Evolutionary conservation across 257 asterid genomes (phyloP).

Genomic region (Leonotis leonurus): DNA sequence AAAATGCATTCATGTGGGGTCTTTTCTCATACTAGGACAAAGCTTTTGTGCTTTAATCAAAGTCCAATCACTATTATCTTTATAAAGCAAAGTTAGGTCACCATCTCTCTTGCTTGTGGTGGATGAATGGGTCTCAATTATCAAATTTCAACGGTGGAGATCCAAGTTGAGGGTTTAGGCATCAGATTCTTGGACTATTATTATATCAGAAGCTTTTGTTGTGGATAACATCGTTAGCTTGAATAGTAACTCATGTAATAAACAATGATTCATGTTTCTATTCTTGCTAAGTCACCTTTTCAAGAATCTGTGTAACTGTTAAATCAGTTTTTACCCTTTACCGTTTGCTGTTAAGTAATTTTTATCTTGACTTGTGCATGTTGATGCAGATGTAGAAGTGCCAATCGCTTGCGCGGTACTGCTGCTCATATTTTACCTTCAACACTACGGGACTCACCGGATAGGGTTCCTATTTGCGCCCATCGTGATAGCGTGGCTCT

Average conservation of each 20-base stretch:
- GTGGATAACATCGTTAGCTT: too few relatives aligned
- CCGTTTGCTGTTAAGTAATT: too few relatives aligned
- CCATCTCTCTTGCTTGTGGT: constrained; percentile 39
- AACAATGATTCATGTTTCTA: too few relatives aligned
- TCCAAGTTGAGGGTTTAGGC: constrained; percentile 32
- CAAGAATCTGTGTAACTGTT: too few relatives aligned
- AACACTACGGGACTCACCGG: constrained; percentile 93
- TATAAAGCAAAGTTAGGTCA: constrained; percentile 49
- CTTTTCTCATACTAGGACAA: constrained; percentile 29
- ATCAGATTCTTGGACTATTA: constrained; percentile 8
- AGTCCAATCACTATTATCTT: constrained; percentile 34
- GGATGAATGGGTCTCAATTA: constrained; percentile 27
- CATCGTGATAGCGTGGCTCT: constrained; percentile 78
- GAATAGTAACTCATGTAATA: too few relatives aligned
- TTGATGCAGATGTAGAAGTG: constrained; percentile 76
- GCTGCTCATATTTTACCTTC: constrained; percentile 70
- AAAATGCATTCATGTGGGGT: constrained; percentile 42
- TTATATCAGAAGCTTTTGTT: constrained; percentile 10
- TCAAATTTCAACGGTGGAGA: constrained; percentile 28
- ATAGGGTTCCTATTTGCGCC: constrained; percentile 90
- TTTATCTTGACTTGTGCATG: not conserved
- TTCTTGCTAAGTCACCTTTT: too few relatives aligned
- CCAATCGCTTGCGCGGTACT: constrained; percentile 81
- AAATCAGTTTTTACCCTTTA: too few relatives aligned
- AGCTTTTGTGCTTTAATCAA: constrained; percentile 31